Conservation (phyloP, 164 flowering plant species). For the Stephania cephalantha region DNA sequence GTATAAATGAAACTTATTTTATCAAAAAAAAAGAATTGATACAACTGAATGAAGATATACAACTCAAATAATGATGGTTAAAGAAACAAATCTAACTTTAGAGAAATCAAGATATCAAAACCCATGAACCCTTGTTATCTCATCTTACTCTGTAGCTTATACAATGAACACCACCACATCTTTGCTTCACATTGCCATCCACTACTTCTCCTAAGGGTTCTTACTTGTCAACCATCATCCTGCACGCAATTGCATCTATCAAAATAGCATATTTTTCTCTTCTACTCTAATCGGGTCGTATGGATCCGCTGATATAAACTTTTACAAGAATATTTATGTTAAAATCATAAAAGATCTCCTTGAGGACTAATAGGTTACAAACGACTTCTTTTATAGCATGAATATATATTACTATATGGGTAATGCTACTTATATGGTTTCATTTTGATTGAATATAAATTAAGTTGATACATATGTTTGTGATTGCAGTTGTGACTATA, state of each 20-base stretch:
- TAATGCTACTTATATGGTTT: too few species aligned
- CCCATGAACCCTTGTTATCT: constrained; percentile 1
- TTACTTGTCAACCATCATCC: not conserved
- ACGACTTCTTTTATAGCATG: too few species aligned
- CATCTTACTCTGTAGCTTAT: not conserved
- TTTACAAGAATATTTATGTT: not conserved
- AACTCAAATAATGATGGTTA: constrained; percentile 1
- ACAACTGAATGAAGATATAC: not conserved
- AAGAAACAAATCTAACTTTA: constrained; percentile 7
- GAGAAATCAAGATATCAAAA: not conserved
- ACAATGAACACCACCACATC: constrained; percentile 6
- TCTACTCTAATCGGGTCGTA: not conserved
- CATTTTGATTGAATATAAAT: too few species aligned
- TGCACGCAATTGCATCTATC: not conserved
- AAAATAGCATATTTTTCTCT: not conserved
- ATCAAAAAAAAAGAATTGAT: not conserved
- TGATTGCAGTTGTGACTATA: too few species aligned
- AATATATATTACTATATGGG: too few species aligned
- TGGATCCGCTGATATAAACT: not conserved
- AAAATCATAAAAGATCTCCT: constrained; percentile 53
- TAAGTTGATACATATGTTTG: too few species aligned
- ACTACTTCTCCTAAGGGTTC: not conserved
- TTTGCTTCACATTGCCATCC: not conserved
- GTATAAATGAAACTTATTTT: too few species aligned
- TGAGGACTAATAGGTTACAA: constrained; percentile 51